Conservation (phyloP, 805 yeast species). For the Henningerozyma blattae region DNA sequence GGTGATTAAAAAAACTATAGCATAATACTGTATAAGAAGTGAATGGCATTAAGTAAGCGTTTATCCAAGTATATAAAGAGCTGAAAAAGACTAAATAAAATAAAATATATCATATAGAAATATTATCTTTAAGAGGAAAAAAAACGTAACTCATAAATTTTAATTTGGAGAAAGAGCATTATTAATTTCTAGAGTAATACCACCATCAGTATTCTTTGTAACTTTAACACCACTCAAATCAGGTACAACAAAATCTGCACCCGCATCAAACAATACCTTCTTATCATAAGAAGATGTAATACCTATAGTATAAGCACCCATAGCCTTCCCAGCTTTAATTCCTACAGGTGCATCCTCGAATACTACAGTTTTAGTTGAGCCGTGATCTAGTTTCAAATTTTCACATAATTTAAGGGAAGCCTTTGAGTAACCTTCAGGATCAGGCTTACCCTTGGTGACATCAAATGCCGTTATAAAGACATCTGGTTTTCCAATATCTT, state of each 20-base stretch:
- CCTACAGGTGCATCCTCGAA: slow-evolving; percentile 84
- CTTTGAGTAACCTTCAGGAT: slow-evolving; percentile 60
- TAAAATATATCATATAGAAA: too few species aligned
- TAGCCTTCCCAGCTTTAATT: slow-evolving; percentile 58
- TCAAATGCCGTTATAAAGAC: slow-evolving; percentile 65
- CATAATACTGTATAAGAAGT: too few species aligned
- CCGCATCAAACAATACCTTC: slow-evolving; percentile 48
- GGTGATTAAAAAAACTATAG: too few species aligned
- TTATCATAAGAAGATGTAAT: slow-evolving; percentile 62
- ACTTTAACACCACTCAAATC: slow-evolving; percentile 32
- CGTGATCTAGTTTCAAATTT: slow-evolving; percentile 13
- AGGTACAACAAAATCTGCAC: slow-evolving; percentile 65
- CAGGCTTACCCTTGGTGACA: slow-evolving; percentile 63
- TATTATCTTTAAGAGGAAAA: too few species aligned
- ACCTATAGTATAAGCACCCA: slow-evolving; percentile 66
- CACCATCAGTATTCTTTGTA: slow-evolving; percentile 6
- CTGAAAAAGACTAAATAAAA: too few species aligned
- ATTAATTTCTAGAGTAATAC: slow-evolving; percentile 7
- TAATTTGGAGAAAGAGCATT: too few species aligned
- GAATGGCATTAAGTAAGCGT: too few species aligned
- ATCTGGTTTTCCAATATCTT: slow-evolving; percentile 46
- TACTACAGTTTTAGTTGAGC: slow-evolving; percentile 34
- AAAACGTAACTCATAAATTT: too few species aligned
- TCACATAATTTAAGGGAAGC: slow-evolving; percentile 44
- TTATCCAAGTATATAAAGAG: too few species aligned